Base-by-base conservation (phyloP, 1,139 yeast genomes). In the Scheffersomyces lignicola region DNA sequence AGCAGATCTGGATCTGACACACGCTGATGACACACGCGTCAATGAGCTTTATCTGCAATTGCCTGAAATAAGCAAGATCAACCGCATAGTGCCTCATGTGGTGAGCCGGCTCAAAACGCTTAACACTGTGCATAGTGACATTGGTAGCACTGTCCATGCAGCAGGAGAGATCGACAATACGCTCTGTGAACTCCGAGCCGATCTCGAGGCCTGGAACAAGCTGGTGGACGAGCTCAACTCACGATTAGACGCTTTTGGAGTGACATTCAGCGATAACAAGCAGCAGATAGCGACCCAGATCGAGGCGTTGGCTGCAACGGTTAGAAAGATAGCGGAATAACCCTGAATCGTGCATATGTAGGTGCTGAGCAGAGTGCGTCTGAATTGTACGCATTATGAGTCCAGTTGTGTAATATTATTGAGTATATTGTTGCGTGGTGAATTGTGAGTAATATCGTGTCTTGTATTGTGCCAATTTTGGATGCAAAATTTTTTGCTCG, bases 101-200 rank as follows among this genome's bases (percentile, higher is more conserved):
- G 36, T 73, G 3, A 47, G 55, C 10, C 53, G 86, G 26, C 54
- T 80, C 21, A 65, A 69, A 39, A 54, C 73, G 0, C 56, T 79
- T 31, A 65, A 69, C 38, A 53, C 50, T 0, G 57, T 77, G 2
- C 83, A 79, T 47, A 45, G 64, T 5, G 73, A 68, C 16, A 39
- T 65, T 23, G 62, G 62, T 7, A 51, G 44, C 15, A 47, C 59
- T 7, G 55, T 63, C 4, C 45, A 48, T 4, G 52, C 59, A n/a
- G 54, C 61, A 5, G 45, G 46, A 7, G 45, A 45, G 6, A 41
- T 78, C 23, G 79, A 77, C 35, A 29, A 45, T 18, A 48, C 54
- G 9, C 39, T 80, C 11, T 45, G 47, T 3, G 56, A 56, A 3
- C 44, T 78, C 42, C 48, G 59, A 24, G 37, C 37, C 1, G 81